phyloP scores from a whole-genome alignment of 2,329 filamentous ascomycete genomes.

The Cordyceps fumosorosea region DNA sequence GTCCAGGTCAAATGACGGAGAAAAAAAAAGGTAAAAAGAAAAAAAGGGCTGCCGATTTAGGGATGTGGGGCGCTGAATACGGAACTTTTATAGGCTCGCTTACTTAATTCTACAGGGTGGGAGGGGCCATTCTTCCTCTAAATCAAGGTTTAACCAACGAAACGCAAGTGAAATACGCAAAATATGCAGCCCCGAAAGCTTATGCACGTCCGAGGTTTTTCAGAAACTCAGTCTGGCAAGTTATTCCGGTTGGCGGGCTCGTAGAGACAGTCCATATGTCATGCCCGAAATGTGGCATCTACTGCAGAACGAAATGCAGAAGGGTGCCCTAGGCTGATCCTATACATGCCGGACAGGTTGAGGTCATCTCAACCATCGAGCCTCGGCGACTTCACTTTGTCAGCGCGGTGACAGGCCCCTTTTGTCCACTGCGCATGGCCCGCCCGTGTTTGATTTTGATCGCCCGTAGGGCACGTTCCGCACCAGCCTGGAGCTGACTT shows the following conservation, averaged over 20 bases:
- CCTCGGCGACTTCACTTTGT: background rate
- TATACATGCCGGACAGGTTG: background rate
- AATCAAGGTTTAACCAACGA: background rate
- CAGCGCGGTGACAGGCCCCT: background rate
- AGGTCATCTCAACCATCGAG: background rate
- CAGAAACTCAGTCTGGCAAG: background rate
- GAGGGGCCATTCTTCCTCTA: background rate
- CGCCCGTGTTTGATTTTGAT: constrained; percentile 1
- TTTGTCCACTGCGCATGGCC: background rate
- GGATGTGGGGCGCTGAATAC: constrained; percentile 5
- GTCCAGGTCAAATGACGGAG: background rate
- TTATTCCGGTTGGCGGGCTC: background rate
- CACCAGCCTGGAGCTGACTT: background rate
- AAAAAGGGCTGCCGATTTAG: constrained; percentile 9
- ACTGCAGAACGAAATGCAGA: background rate
- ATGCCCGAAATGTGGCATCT: too few relatives aligned
- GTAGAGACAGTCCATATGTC: too few relatives aligned
- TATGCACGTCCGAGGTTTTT: background rate
- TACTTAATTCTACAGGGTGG: background rate
- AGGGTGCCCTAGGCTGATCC: background rate
- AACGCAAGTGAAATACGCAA: background rate
- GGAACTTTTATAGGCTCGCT: constrained; percentile 4
- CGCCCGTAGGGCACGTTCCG: background rate
- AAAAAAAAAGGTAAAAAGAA: background rate
- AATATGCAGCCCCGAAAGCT: background rate